Percentiles rank a stretch among this genome's conserved stretches.
Evolutionary conservation across 192 early-diverging fungal species (phyloP).

Genomic region (Chytriomyces confervae): DNA sequence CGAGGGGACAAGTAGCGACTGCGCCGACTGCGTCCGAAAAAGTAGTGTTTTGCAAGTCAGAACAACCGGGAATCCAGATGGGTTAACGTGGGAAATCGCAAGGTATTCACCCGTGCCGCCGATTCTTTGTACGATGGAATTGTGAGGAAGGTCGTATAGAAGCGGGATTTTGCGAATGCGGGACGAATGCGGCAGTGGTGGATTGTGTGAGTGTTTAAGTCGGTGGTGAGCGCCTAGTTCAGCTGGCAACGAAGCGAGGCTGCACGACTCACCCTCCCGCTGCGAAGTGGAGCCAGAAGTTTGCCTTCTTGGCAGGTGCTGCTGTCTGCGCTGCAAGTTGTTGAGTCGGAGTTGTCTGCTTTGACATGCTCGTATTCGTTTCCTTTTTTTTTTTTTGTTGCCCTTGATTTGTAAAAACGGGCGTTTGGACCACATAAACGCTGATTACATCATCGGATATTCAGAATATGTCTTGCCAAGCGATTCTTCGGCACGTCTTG

Average conservation of each 20-base stretch:
- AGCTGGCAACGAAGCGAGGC: not conserved
- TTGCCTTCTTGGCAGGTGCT: not conserved
- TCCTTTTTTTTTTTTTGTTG: not conserved
- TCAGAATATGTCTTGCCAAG: too few relatives aligned
- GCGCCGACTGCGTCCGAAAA: slow-evolving; percentile 77
- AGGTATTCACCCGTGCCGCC: slow-evolving; percentile 31
- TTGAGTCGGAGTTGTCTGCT: too few relatives aligned
- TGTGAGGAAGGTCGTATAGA: not conserved
- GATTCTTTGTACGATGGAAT: slow-evolving; percentile 11
- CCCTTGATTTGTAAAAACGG: not conserved
- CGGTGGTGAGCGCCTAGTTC: not conserved
- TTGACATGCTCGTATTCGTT: not conserved
- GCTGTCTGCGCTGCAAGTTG: too few relatives aligned
- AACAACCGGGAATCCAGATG: slow-evolving; percentile 28
- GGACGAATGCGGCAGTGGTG: not conserved
- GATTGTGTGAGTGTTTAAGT: not conserved
- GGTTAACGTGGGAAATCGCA: not conserved
- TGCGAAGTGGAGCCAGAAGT: slow-evolving; percentile 61
- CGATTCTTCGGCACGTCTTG: too few relatives aligned
- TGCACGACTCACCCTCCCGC: slow-evolving; percentile 66
- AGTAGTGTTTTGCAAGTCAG: slow-evolving; percentile 56
- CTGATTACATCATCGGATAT: too few relatives aligned
- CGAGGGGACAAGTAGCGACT: slow-evolving; percentile 85
- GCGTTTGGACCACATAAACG: not conserved
- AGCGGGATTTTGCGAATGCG: not conserved